These are phyloP conservation scores for Blastobotrys capitulatus DNA, from an alignment of 1,139 yeast species.

Conservation along the genomic window DNA sequence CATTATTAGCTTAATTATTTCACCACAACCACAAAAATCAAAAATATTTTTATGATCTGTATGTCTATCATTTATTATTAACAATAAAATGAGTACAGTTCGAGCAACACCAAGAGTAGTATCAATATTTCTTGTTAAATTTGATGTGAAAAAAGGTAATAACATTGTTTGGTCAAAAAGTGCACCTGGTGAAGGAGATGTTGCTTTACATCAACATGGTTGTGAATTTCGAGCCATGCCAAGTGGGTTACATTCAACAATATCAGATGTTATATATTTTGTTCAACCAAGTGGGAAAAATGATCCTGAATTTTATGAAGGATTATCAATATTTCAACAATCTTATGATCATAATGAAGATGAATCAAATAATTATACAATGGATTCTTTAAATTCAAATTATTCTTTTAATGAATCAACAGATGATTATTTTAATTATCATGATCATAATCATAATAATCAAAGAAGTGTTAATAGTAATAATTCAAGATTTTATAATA, in stretches of 20 bases:
- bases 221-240: conserved; percentile 75
- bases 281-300: conserved; percentile 30
- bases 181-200: conserved; percentile 26
- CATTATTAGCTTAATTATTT: no score
- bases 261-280: conserved; percentile 50
- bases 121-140: conserved; percentile 55
- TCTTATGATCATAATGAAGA: not conserved
- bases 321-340: conserved; percentile 47
- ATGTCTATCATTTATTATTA: not conserved
- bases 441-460: not conserved
- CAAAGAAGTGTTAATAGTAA: not conserved
- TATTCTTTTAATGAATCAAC: conserved; percentile 22
- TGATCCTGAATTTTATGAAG: conserved; percentile 37
- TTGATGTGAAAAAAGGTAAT: conserved; percentile 60
- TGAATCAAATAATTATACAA: not conserved
- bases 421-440: not conserved
- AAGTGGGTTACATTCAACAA: conserved; percentile 70
- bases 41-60: no score
- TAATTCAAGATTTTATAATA: not conserved
- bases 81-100: conserved; percentile 1
- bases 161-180: conserved; percentile 49
- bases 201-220: conserved; percentile 29
- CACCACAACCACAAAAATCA: not conserved
- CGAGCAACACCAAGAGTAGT: conserved; percentile 14
- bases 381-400: not conserved